Evolutionary conservation across 2,329 filamentous ascomycete genomes (phyloP).

Genomic region (Cryoendolithus antarcticus): DNA sequence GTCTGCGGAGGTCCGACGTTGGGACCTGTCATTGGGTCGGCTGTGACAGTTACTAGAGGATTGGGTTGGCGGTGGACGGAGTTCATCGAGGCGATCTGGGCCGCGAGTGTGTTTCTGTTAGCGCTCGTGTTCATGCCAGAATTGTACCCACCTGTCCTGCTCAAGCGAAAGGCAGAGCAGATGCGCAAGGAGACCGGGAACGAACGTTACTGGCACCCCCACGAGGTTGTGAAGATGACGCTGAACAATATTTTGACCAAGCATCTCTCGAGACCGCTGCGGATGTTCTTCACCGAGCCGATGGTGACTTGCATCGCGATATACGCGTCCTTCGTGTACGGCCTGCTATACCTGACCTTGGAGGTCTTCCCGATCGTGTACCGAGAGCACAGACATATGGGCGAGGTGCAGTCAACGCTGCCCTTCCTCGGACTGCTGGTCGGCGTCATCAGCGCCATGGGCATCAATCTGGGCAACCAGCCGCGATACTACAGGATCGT

Average conservation of each 20-base stretch:
- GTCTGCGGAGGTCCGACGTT: constrained; percentile 28
- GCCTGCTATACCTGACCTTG: constrained; percentile 34
- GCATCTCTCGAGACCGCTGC: constrained; percentile 29
- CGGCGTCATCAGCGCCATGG: constrained; percentile 29
- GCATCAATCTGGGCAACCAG: constrained; percentile 38
- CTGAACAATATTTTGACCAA: constrained; percentile 29
- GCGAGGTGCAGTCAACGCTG: constrained; percentile 28
- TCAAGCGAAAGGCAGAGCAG: constrained; percentile 27
- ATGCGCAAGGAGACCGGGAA: constrained; percentile 29
- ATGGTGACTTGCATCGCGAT: constrained; percentile 41
- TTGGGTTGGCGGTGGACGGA: constrained; percentile 36
- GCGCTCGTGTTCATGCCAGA: constrained; percentile 27
- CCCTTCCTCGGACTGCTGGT: constrained; percentile 35
- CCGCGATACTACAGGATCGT: constrained; percentile 26
- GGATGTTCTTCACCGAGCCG: constrained; percentile 36
- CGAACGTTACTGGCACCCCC: constrained; percentile 29
- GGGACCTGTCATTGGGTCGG: constrained; percentile 31
- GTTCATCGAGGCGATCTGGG: constrained; percentile 31
- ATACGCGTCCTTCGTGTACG: constrained; percentile 32
- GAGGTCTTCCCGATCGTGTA: constrained; percentile 39
- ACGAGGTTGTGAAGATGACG: constrained; percentile 31
- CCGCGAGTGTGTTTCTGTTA: constrained; percentile 21
- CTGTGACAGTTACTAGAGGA: constrained; percentile 27
- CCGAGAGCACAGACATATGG: constrained; percentile 29
- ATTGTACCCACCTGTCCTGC: constrained; percentile 27